Percentiles rank a stretch among this genome's conserved stretches.
phyloP scores from a whole-genome alignment of 106 monocot genomes.

The Dioscorea alata region DNA sequence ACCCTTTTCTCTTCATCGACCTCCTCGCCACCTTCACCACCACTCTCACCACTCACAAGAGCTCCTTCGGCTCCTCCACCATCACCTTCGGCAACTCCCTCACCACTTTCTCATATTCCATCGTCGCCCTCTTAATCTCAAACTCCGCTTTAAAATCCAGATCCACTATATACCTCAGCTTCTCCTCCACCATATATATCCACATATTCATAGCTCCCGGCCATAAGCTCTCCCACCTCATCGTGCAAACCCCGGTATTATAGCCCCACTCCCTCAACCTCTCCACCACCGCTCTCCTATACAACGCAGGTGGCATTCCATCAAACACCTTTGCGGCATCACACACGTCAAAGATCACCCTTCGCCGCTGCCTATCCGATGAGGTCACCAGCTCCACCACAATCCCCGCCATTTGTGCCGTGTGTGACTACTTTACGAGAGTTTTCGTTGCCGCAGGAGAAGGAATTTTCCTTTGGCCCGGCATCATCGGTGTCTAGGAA shows the following conservation, averaged over 20 bases:
- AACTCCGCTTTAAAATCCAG: slow-evolving; percentile 48
- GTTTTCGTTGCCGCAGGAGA: background rate
- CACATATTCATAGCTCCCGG: slow-evolving; percentile 55
- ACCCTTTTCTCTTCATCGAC: slow-evolving; percentile 20
- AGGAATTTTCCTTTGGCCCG: background rate
- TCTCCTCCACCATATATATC: slow-evolving; percentile 19
- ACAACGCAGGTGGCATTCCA: slow-evolving; percentile 1
- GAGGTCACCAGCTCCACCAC: slow-evolving; percentile 15
- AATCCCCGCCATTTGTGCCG: slow-evolving; percentile 3
- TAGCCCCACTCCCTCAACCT: slow-evolving; percentile 29
- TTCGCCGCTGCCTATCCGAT: background rate
- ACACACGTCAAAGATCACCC: slow-evolving; percentile 12
- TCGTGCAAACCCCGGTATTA: slow-evolving; percentile 60
- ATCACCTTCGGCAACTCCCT: slow-evolving; percentile 34
- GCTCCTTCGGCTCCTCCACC: slow-evolving; percentile 31
- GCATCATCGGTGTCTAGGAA: slow-evolving; percentile 11
- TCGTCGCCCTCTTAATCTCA: slow-evolving; percentile 53
- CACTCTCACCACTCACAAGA: slow-evolving; percentile 25
- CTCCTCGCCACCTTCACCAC: slow-evolving; percentile 26
- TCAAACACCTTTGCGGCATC: slow-evolving; percentile 5
- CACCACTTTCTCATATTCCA: slow-evolving; percentile 30
- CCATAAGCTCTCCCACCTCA: slow-evolving; percentile 30
- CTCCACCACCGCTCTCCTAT: slow-evolving; percentile 31
- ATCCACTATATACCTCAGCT: slow-evolving; percentile 47
- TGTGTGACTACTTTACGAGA: background rate